A percentile compares a stretch with the other conserved stretches of the same genome.
Evolutionary conservation across 1,284 basidiomycete species (phyloP).

Genomic region (Apiotrichum sp.): DNA sequence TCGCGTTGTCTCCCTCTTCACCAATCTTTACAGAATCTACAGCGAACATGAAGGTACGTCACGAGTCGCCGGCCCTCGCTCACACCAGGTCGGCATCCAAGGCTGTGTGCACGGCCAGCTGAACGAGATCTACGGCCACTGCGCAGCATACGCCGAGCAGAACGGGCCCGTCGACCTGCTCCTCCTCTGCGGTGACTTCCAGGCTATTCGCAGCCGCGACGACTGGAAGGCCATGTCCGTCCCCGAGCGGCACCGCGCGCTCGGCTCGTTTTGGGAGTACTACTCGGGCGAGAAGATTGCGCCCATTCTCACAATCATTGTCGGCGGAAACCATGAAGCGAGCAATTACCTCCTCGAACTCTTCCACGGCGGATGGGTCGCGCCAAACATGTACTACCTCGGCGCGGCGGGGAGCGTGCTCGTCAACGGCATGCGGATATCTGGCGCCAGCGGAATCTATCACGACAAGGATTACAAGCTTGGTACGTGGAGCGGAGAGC

Average conservation of each 20-base stretch:
- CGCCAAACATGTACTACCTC: constrained; percentile 94
- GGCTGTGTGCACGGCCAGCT: constrained; percentile 93
- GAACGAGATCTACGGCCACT: constrained; percentile 78
- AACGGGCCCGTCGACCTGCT: constrained; percentile 71
- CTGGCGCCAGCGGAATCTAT: constrained; percentile 89
- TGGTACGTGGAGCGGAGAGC: constrained; percentile 51
- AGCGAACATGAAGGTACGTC: no score
- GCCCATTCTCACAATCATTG: constrained; percentile 84
- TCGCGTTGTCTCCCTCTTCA: no score
- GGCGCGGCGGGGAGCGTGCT: constrained; percentile 85
- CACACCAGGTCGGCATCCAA: constrained; percentile 71
- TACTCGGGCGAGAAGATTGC: constrained; percentile 77
- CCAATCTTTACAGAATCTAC: no score
- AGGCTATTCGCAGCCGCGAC: constrained; percentile 73
- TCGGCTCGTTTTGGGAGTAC: constrained; percentile 85
- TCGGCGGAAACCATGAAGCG: constrained; percentile 97
- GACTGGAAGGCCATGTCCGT: constrained; percentile 89
- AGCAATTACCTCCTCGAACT: constrained; percentile 97
- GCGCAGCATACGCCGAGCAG: constrained; percentile 57
- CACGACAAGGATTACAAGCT: constrained; percentile 69
- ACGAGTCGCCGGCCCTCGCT: no score
- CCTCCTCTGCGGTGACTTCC: constrained; percentile 83
- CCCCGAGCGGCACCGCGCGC: constrained; percentile 75
- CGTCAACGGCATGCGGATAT: constrained; percentile 78
- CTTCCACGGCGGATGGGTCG: constrained; percentile 94